Evolutionary conservation across 139 green algal genomes (phyloP), one percentile per base, ranked within the genome.

Genomic region (Chlorella sp.): DNA sequence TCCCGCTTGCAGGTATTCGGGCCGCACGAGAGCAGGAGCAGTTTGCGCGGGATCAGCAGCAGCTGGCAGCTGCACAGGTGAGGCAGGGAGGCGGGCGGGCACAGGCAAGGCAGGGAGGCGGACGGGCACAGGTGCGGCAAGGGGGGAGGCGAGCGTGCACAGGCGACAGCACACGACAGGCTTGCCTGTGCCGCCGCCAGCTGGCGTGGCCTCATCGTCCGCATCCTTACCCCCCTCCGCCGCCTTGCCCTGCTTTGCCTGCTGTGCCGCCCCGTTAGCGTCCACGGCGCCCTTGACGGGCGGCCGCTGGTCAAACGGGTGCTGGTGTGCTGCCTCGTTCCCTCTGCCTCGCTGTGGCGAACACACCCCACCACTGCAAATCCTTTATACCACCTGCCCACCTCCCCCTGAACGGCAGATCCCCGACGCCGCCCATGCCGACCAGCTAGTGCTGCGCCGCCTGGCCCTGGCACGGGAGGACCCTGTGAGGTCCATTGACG

Each of bases 381-480:
- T 28, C 48, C 48, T 57, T 57, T 57, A 16, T 57, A 57, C 60
- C 3, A 28, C 30, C 68, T 5, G 22, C 73, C 32, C n/a, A 2
- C n/a, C 73, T 42, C 28, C 73, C 73, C 24, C 73, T 9, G 42
- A 18, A 18, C 73, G n/a, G 2, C 84, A 88, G 84, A 30, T 81
- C 53, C 53, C 76, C 40, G 60, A 91, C 53, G 36, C 85, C 80
- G 19, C 83, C 64, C 85, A 90, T 28, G 34, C 57, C 14, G 90
- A 93, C 90, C 89, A 91, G 21, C 81, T 92, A n/a, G 79, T 85
- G 34, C 75, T 89, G 69, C 89, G 80, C 42, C 86, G 89, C 30
- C 76, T 92, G 57, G 82, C 68, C 7, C 40, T 93, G 88, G 81
- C 71, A 14, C 71, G 82, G 34, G 28, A n/a, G 24, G 91, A 93